phyloP scores from a whole-genome alignment of 108 stramenopile species.

The Nannochloropsis oceanica region DNA sequence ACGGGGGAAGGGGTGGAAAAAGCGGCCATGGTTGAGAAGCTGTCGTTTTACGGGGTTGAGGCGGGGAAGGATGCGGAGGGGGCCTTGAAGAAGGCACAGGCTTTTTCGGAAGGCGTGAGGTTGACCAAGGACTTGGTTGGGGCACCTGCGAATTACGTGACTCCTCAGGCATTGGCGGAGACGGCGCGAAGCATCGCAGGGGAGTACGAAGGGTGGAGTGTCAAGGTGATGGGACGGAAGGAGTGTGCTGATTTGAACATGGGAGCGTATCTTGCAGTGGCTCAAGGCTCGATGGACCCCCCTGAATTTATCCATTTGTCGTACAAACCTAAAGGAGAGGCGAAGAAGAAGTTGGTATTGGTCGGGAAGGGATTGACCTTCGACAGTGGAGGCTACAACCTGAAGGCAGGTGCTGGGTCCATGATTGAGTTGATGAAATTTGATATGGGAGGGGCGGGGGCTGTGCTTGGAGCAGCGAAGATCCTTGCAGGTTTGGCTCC shows the following conservation, averaged over 20 bases:
- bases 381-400: conserved; percentile 98
- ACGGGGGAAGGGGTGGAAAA: not conserved
- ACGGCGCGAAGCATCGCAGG: conserved; percentile 61
- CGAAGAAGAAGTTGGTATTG: conserved; percentile 57
- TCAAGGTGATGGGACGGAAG: not conserved
- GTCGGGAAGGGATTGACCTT: conserved; percentile 91
- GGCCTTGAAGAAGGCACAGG: not conserved
- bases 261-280: conserved; percentile 83
- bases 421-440: conserved; percentile 99
- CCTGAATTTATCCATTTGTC: conserved; percentile 91
- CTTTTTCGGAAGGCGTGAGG: conserved; percentile 24
- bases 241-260: conserved; percentile 49
- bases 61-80: not conserved
- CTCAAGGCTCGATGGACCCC: conserved; percentile 70
- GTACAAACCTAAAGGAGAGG: conserved; percentile 46
- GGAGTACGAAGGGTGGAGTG: conserved; percentile 41
- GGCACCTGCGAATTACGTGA: conserved; percentile 86
- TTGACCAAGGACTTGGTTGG: conserved; percentile 82
- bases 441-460: conserved; percentile 90
- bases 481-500: conserved; percentile 14
- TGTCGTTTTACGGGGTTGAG: not conserved
- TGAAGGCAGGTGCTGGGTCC: conserved; percentile 62
- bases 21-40: not conserved
- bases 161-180: conserved; percentile 60
- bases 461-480: conserved; percentile 64